Base-by-base conservation (phyloP, 148 eudicot species). In the Cornus controversa region DNA sequence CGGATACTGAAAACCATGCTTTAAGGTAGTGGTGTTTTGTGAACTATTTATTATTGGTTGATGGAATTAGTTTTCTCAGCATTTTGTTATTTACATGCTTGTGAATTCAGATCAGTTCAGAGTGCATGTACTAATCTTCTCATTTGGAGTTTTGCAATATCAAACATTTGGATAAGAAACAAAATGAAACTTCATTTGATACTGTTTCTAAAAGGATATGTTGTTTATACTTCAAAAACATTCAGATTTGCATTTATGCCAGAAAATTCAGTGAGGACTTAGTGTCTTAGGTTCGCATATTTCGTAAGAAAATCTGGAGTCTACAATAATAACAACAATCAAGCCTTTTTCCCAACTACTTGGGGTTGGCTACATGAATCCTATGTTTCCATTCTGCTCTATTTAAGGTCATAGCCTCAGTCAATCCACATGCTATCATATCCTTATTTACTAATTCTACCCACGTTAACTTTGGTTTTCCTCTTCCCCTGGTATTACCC, bases 1-100 rank as follows among this genome's bases (percentile, higher is more conserved):
- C 99, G 66, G 99, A 95, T 83, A 95, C 99, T 31, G 99, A 95
- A 87, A 95, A 95, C 77, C 99, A 95, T 87, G 99, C 99, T 79
- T 81, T 95, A 75, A 93, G 99, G 99, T 93, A 82, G 42, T 66
- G 67, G 67, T 69, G 9, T 64, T 6, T 47, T 65, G 10, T 7
- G 34, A 14, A 25, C 28, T 66, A 24, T 13, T 50, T 62, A 42
- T 22, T 34, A 16, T 23, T 65, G 37, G 60, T 57, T 71, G 20
- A 11, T 24, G 9, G 34, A 31, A 29, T 45, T 36, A 40, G 22
- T 6, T 67, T 28, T 50, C 66, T 66, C 36, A 25, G 36, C 66
- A 24, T 28, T 54, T 31, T 65, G 25, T 22, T 14, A 10, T 54
- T 54, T 14, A 3, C 22, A 14, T 54, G 20, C 5, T 3, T 54